A percentile compares a stretch with the other conserved stretches of the same genome.
Evolutionary conservation across 257 asterid species (phyloP).

Genomic region (Primulina huaijiensis): DNA sequence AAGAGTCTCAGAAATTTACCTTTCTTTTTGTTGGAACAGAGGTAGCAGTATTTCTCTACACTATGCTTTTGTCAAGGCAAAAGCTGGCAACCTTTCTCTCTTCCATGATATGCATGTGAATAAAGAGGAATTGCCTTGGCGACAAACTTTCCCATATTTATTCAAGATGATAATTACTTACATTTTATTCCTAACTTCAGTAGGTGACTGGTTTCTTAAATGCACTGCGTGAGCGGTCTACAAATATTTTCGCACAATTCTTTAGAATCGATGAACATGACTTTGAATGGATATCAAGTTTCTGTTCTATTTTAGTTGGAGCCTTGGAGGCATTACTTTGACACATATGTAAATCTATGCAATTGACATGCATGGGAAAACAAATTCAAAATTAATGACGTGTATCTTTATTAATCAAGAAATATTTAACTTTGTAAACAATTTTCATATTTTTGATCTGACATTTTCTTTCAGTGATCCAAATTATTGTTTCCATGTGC

Average conservation of each 20-base stretch:
- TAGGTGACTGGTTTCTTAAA: conserved; percentile 20
- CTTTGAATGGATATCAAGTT: conserved; percentile 10
- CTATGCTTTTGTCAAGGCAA: conserved; percentile 2
- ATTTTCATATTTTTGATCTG: conserved; percentile 15
- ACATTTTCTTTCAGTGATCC: conserved; percentile 24
- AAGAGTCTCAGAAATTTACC: conserved; percentile 58
- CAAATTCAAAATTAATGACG: conserved; percentile 7
- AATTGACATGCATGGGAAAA: conserved; percentile 3
- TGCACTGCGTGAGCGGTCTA: background rate
- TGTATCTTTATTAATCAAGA: conserved; percentile 8
- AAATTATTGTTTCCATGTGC: conserved; percentile 26
- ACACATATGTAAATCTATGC: conserved; percentile 1
- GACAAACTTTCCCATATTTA: conserved; percentile 1
- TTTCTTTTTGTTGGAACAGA: conserved; percentile 76
- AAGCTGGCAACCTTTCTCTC: conserved; percentile 5
- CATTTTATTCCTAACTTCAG: conserved; percentile 18
- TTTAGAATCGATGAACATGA: conserved; percentile 8
- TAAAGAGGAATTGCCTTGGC: conserved; percentile 10
- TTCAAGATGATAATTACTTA: conserved; percentile 12
- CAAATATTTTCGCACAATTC: conserved; percentile 10
- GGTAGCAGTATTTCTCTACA: conserved; percentile 41
- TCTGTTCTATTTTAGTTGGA: conserved; percentile 7
- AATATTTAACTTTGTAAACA: conserved; percentile 8
- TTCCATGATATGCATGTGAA: conserved; percentile 3
- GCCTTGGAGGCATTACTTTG: conserved; percentile 23